Conservation (phyloP, 805 yeast species). For the Starmera quercuum region DNA sequence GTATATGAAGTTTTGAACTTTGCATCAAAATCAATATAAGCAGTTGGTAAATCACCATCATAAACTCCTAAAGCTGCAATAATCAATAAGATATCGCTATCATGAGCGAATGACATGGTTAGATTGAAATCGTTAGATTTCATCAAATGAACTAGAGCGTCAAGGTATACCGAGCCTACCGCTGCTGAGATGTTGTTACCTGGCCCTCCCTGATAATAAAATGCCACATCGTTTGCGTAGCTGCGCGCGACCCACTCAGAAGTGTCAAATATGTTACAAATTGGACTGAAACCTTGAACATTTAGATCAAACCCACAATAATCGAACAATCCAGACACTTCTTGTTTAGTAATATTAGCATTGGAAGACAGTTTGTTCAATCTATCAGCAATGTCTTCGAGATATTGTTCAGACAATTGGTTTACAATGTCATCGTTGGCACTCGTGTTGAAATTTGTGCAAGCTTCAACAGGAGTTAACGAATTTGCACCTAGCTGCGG, state of each 20-base stretch:
- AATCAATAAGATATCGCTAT: slow-evolving; percentile 54
- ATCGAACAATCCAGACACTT: slow-evolving; percentile 44
- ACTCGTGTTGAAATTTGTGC: slow-evolving; percentile 27
- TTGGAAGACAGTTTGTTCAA: slow-evolving; percentile 49
- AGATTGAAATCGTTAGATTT: slow-evolving; percentile 43
- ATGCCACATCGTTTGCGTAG: slow-evolving; percentile 50
- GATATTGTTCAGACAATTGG: slow-evolving; percentile 9
- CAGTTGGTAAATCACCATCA: slow-evolving; percentile 32
- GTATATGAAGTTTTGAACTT: slow-evolving; percentile 41
- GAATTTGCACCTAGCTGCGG: slow-evolving; percentile 40
- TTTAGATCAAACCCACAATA: slow-evolving; percentile 75
- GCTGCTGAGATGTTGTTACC: slow-evolving; percentile 52
- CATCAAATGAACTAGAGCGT: slow-evolving; percentile 42
- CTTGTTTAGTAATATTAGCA: slow-evolving; percentile 40
- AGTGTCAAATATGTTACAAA: slow-evolving; percentile 61
- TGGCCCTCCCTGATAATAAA: slow-evolving; percentile 56
- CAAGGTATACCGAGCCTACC: slow-evolving; percentile 54
- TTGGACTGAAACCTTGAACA: slow-evolving; percentile 56
- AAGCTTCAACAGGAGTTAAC: slow-evolving; percentile 39
- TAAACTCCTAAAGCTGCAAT: slow-evolving; percentile 57
- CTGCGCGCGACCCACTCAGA: slow-evolving; percentile 59
- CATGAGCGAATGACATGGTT: slow-evolving; percentile 71
- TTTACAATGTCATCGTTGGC: slow-evolving; percentile 10
- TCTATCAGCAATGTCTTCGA: slow-evolving; percentile 41
- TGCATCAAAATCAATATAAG: slow-evolving; percentile 37